Evolutionary conservation across 495 filamentous ascomycete genomes (phyloP), one percentile per base, ranked within the genome.

Genomic region (Entonaema liquescens): DNA sequence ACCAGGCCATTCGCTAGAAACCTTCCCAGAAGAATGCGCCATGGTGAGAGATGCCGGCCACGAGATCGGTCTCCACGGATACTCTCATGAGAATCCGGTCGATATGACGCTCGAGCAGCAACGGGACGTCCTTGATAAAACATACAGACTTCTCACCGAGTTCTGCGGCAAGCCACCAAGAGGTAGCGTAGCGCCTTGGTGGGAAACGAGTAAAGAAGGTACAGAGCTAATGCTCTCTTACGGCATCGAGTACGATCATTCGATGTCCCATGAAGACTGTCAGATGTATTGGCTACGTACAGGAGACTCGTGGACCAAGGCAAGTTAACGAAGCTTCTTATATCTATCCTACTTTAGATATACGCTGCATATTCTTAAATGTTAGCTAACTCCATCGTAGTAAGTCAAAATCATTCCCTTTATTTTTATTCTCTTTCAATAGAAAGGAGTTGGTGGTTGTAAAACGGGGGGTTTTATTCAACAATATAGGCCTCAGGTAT

Each of bases 1-100:
- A 65, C 92, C 91, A 0, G 92, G 91, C 0, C 92, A 95, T 77
- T 89, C 88, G 0, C 85, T 95, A 15, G 92, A 95, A 66, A 92
- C 78, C 0, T 94, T 93, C 74, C 91, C 91, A 0, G 89, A 91
- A 73, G 90, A 93, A 73, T 92, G 89, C 72, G 86, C 88, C 28
- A 84, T 87, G 81, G 84, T 95, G 29, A 83, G 89, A n/a, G 92
- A 94, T 63, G 82, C 85, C 3, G 92, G 92, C 1, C 92, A 93
- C 74, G 92, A 94, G 75, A 93, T 94, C 70, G 92, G 92, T 6
- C 86, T 92, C 0, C 89, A 91, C 63, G 89, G 89, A 1, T 91
- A 95, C 77, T 87, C 84, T 3, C 92, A 94, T 74, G 92, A 95
- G 77, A 93, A 93, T 62, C 90, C 91, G 0, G 80, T 83, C 8